A percentile compares a stretch with the other conserved stretches of the same genome.
Conservation (phyloP, 1,284 basidiomycete genomes). For the Cutaneotrichosporon cavernicola region DNA sequence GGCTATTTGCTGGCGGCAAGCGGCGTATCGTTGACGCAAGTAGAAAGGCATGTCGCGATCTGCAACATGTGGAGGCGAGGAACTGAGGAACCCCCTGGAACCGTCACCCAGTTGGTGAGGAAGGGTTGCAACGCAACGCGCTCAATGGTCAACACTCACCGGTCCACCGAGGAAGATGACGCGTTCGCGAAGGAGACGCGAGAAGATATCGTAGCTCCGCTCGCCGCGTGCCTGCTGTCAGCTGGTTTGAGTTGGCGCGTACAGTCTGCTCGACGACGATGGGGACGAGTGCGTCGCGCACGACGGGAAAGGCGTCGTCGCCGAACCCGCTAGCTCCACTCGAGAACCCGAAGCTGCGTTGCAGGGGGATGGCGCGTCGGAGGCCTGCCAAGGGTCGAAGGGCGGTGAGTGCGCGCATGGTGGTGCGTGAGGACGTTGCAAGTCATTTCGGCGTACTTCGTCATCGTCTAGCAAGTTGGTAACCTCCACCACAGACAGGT, state of each 20-base stretch:
- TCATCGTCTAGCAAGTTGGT: background rate
- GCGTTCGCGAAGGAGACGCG: constrained; percentile 79
- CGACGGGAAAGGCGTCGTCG: constrained; percentile 28
- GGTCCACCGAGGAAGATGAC: constrained; percentile 80
- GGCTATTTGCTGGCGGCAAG: too few species aligned
- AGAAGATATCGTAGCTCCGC: constrained; percentile 92
- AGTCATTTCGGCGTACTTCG: too few species aligned
- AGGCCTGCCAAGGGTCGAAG: constrained; percentile 1
- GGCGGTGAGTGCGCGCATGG: background rate
- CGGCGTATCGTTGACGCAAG: too few species aligned
- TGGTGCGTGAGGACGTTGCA: background rate
- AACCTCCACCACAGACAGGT: background rate
- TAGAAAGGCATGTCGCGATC: too few species aligned
- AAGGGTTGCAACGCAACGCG: too few species aligned
- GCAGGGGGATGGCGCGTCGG: background rate
- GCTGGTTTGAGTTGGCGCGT: constrained; percentile 49
- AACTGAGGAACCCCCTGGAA: too few species aligned
- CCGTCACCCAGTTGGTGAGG: too few species aligned
- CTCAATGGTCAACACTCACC: constrained; percentile 15
- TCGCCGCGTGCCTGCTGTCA: constrained; percentile 76
- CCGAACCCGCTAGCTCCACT: constrained; percentile 6
- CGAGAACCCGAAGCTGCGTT: constrained; percentile 13
- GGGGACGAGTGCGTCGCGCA: constrained; percentile 63
- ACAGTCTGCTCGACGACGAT: constrained; percentile 88
- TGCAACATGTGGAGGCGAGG: too few species aligned